Evolutionary conservation across 2,329 filamentous ascomycete species (phyloP).

Genomic region (Knufia fluminis): DNA sequence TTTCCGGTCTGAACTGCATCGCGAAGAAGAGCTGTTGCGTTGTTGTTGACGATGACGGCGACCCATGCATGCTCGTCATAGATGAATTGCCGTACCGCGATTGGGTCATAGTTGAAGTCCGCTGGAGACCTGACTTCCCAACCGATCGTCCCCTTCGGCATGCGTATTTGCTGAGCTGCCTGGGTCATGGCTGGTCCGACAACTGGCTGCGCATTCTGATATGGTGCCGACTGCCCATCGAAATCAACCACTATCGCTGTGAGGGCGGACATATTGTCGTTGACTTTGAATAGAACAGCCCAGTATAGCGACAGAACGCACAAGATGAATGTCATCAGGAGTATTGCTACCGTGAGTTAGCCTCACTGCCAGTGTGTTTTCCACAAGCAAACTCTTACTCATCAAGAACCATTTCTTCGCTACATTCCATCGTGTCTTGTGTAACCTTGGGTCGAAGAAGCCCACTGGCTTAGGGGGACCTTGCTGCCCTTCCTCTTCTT

Average conservation of each 20-base stretch:
- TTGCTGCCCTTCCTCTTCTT: constrained; percentile 5
- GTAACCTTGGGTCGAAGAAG: constrained; percentile 25
- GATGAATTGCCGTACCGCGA: constrained; percentile 48
- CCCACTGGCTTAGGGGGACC: constrained; percentile 21
- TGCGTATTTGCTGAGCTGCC: constrained; percentile 30
- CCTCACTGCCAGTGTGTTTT: neutral
- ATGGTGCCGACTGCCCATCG: constrained; percentile 48
- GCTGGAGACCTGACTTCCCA: constrained; percentile 41
- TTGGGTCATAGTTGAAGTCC: constrained; percentile 48
- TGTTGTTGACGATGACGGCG: constrained; percentile 53
- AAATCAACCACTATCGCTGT: constrained; percentile 55
- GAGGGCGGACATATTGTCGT: constrained; percentile 41
- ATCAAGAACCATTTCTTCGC: constrained; percentile 3
- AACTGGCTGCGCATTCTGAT: constrained; percentile 40
- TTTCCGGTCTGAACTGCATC: constrained; percentile 48
- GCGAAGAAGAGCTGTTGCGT: constrained; percentile 51
- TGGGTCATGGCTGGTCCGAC: constrained; percentile 43
- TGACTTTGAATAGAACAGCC: constrained; percentile 46
- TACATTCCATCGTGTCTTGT: constrained; percentile 10
- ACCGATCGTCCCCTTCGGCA: constrained; percentile 34
- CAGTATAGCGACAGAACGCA: constrained; percentile 52
- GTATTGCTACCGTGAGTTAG: constrained; percentile 29
- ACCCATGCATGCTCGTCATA: constrained; percentile 53
- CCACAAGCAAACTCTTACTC: neutral
- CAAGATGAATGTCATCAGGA: constrained; percentile 49